Base-by-base conservation (phyloP, 2,329 filamentous ascomycete genomes). In the Aspergillus sp. region DNA sequence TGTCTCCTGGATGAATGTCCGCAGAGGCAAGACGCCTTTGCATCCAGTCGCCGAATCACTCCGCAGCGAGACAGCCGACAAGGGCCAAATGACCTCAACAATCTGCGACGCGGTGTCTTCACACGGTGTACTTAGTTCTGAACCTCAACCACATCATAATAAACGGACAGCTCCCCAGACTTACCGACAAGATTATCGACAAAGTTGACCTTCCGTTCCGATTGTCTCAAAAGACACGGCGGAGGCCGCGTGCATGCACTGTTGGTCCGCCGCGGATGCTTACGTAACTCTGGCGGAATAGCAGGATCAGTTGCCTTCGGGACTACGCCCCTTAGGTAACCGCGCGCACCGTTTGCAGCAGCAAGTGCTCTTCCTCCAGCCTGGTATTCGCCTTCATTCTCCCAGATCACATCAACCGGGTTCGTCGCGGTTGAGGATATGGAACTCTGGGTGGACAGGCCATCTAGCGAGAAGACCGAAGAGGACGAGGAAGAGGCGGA, bases 151-250 rank as follows among this genome's bases (percentile, higher is more conserved):
- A 70, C 63, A 66, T 63, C 67, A 30, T 47, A 15, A 21, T 15
- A 11, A 50, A 19, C 64, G 74, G 77, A 66, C 64, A 66, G 65
- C 68, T 66, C 64, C 63, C 70, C 73, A 69, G 75, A 83, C 94
- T 91, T 92, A 97, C 94, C 94, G 82, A 97, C 93, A 77, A 97
- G 91, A 78, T 89, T 95, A 78, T 97, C 93, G 79, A 98, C 94
- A 74, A 98, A 97, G 78, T 90, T 93, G 74, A 91, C 86, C 83
- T 96, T 96, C 74, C 93, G 90, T 80, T 97, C 92, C 72, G 88
- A 87, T 81, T 97, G 93, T 71, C 93, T 89, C 65, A 93, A 84
- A 66, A 97, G 85, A 60, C 89, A 80, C 53, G 94, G 91, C 69
- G 90, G 90, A 70, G 85, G 83, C 68, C 85, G 84, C 66, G 85